phyloP scores from a whole-genome alignment of 371 early-diverging fungal species.

The Circinella minor region DNA sequence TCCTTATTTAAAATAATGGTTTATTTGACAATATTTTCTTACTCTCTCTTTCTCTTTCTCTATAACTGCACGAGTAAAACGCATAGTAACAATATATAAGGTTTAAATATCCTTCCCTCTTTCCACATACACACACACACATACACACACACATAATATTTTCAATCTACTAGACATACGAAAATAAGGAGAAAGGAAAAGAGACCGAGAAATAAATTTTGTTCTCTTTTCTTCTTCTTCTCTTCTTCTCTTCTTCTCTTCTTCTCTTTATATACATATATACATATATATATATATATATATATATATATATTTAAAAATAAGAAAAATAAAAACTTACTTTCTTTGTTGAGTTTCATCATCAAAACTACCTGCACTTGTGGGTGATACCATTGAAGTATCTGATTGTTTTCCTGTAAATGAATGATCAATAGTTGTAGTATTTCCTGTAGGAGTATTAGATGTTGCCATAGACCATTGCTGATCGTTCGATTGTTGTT shows the following conservation, averaged over 20 bases:
- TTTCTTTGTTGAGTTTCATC: conserved; percentile 46
- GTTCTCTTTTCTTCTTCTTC: neutral
- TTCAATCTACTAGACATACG: too few relatives aligned
- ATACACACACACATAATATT: too few relatives aligned
- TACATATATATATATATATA: too few relatives aligned
- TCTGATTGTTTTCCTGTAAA: conserved; percentile 11
- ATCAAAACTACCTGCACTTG: conserved; percentile 34
- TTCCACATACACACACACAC: neutral
- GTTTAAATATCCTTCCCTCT: neutral
- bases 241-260: too few relatives aligned
- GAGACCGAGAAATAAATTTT: neutral
- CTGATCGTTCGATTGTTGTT: conserved; percentile 2
- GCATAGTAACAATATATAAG: too few relatives aligned
- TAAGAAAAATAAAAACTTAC: conserved; percentile 26
- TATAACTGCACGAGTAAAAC: neutral
- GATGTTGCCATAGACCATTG: conserved; percentile 10
- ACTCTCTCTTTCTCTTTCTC: neutral
- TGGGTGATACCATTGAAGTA: conserved; percentile 16
- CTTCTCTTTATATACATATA: too few relatives aligned
- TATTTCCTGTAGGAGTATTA: neutral
- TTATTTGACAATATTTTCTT: conserved; percentile 2
- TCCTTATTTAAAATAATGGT: neutral
- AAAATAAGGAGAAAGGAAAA: too few relatives aligned
- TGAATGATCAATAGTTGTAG: conserved; percentile 15
- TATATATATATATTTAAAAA: too few relatives aligned